Evolutionary conservation across 2,329 filamentous ascomycete genomes (phyloP), one percentile per base, ranked within the genome.

Genomic region (Parastagonospora nodorum): DNA sequence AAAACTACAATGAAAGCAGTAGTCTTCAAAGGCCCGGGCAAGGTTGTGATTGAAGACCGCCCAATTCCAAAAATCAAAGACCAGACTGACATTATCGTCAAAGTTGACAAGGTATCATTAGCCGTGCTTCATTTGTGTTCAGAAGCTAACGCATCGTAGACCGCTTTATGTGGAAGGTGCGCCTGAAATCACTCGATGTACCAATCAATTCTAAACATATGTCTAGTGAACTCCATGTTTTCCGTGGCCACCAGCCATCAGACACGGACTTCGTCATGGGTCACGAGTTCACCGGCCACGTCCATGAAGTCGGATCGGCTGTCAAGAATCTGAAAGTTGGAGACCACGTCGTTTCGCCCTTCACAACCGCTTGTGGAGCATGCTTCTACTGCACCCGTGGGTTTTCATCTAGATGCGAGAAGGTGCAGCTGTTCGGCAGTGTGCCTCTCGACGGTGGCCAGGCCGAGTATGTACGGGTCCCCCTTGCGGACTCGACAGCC

Each of bases 91-190:
- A 83, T 93, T 50, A 86, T 96, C 60, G 84, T 96, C 67, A 92
- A 90, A 72, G 90, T 96, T 15, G 82, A 85, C 53, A 89, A 89
- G 59, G 69, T 69, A 53, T 24, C 37, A 32, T 32, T 4, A 7
- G 15, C 37, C 4, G 19, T 8, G 29, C 28, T 10, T 7, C 19
- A 11, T 6, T 28, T 16, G 4, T 12, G 2, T 24, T 19, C 8
- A 14, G 19, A 8, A 37, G 39, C 63, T 66, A 33, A 66, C 39
- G 3, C 8, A 24, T 40, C 11, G 4, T 30, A 73, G 63, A 89
- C 91, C 24, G 92, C 90, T 12, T 81, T 97, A 29, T 97, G 92
- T 71, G 92, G 92, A 69, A 93, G 89, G 90, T 92, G 77, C 78
- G 28, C 29, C 51, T 8, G 19, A n/a, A 19, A 33, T 24, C n/a